phyloP scores from a whole-genome alignment of 352 stramenopile species.

The Phytophthora quininea region DNA sequence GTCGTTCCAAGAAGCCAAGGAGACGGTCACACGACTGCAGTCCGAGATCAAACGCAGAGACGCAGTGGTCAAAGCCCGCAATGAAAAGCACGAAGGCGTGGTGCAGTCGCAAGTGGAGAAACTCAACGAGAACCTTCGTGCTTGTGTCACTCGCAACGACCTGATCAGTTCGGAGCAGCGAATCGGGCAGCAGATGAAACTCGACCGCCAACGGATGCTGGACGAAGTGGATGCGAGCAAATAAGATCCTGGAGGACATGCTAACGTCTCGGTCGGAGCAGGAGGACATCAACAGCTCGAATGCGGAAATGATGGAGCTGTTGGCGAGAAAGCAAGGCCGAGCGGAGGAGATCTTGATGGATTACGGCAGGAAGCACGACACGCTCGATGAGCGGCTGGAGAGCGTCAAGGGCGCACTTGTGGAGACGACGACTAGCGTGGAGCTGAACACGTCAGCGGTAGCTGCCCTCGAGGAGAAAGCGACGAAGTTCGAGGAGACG shows the following conservation, averaged over 20 bases:
- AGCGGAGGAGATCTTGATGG: slow-evolving; percentile 62
- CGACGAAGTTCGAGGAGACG: slow-evolving; percentile 62
- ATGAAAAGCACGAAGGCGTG: slow-evolving; percentile 74
- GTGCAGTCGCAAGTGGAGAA: slow-evolving; percentile 82
- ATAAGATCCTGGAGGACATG: slow-evolving; percentile 72
- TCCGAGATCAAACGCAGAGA: slow-evolving; percentile 85
- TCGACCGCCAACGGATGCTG: slow-evolving; percentile 56
- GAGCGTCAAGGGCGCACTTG: slow-evolving; percentile 50
- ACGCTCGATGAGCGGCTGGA: slow-evolving; percentile 38
- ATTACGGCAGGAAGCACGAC: slow-evolving; percentile 59
- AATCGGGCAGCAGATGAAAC: slow-evolving; percentile 79
- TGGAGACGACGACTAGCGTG: slow-evolving; percentile 63
- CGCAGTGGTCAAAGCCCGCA: slow-evolving; percentile 75
- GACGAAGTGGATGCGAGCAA: slow-evolving; percentile 66
- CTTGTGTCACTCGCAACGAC: slow-evolving; percentile 81
- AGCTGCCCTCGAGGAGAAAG: slow-evolving; percentile 56
- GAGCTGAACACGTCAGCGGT: slow-evolving; percentile 46
- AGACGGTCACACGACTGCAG: slow-evolving; percentile 72
- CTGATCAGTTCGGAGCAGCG: slow-evolving; percentile 77
- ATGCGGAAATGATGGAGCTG: slow-evolving; percentile 67
- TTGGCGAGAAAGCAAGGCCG: slow-evolving; percentile 57
- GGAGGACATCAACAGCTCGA: slow-evolving; percentile 83
- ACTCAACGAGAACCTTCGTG: slow-evolving; percentile 73
- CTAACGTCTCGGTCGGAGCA: slow-evolving; percentile 67
- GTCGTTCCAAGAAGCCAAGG: slow-evolving; percentile 73